Evolutionary conservation across 495 filamentous ascomycete species (phyloP).

Genomic region (Hyaloscypha variabilis): DNA sequence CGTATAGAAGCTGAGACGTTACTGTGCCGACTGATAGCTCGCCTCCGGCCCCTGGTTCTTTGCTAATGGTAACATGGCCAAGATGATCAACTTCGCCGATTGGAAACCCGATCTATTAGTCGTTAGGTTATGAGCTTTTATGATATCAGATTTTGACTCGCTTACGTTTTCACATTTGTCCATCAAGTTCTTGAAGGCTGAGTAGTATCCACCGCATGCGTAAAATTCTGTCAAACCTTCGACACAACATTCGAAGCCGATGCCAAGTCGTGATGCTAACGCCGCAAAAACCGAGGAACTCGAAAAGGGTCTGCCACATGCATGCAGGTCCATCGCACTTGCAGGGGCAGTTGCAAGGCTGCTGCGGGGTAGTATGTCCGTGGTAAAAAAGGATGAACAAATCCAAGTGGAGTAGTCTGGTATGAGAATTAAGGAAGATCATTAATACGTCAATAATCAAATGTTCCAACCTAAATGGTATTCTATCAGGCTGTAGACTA

Average conservation of each 20-base stretch:
- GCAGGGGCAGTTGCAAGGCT: background rate
- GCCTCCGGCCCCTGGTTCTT: constrained; percentile 22
- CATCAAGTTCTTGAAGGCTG: constrained; percentile 59
- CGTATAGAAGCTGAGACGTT: constrained; percentile 57
- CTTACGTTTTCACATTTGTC: constrained; percentile 39
- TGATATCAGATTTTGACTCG: constrained; percentile 9
- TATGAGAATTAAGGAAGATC: constrained; percentile 1
- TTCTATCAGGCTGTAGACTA: constrained; percentile 1
- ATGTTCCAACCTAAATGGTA: background rate
- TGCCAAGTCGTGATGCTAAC: background rate
- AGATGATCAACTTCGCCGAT: constrained; percentile 57
- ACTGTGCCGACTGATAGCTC: constrained; percentile 49
- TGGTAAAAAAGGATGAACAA: background rate
- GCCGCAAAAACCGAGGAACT: constrained; percentile 1
- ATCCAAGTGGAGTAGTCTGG: background rate
- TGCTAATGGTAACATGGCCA: constrained; percentile 44
- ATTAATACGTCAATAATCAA: background rate
- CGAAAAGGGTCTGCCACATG: background rate
- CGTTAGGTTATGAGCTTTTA: constrained; percentile 44
- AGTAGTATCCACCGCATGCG: constrained; percentile 58
- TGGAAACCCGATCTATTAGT: constrained; percentile 48
- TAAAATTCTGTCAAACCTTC: constrained; percentile 35
- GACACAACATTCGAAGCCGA: constrained; percentile 34
- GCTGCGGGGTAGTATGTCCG: background rate
- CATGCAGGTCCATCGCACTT: background rate